A percentile compares a stretch with the other conserved stretches of the same genome.
phyloP scores from a whole-genome alignment of 2,329 filamentous ascomycete genomes.

The Epichloe baconii region DNA sequence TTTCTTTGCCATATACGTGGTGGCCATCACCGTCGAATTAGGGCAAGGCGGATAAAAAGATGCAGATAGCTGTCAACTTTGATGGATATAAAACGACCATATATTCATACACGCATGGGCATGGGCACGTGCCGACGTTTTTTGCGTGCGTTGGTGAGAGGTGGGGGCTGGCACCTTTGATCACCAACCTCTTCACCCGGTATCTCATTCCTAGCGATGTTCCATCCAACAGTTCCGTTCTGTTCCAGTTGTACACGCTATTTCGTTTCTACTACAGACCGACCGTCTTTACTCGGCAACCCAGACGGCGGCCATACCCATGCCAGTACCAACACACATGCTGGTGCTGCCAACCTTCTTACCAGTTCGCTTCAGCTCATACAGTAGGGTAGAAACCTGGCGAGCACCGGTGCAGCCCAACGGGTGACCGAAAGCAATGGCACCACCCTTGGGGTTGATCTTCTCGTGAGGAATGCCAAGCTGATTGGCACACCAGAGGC shows the following conservation, averaged over 20 bases:
- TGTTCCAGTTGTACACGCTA: neutral
- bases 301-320: constrained; percentile 97
- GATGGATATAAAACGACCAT: neutral
- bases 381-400: constrained; percentile 84
- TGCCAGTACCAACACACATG: constrained; percentile 94
- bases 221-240: neutral
- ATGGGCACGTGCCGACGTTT: constrained; percentile 2
- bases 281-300: constrained; percentile 59
- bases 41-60: neutral
- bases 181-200: neutral
- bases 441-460: constrained; percentile 94
- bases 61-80: neutral
- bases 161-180: neutral
- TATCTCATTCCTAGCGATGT: neutral
- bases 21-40: neutral
- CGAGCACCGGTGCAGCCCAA: constrained; percentile 87
- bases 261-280: neutral
- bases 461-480: constrained; percentile 71
- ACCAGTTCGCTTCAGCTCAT: constrained; percentile 73
- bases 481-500: constrained; percentile 84
- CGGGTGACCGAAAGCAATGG: constrained; percentile 92
- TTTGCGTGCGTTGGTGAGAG: neutral
- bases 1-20: neutral
- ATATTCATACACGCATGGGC: constrained; percentile 17
- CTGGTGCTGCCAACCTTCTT: constrained; percentile 83